Conservation (phyloP, 1,139 yeast species). For the Magnusiomyces suaveolens region DNA sequence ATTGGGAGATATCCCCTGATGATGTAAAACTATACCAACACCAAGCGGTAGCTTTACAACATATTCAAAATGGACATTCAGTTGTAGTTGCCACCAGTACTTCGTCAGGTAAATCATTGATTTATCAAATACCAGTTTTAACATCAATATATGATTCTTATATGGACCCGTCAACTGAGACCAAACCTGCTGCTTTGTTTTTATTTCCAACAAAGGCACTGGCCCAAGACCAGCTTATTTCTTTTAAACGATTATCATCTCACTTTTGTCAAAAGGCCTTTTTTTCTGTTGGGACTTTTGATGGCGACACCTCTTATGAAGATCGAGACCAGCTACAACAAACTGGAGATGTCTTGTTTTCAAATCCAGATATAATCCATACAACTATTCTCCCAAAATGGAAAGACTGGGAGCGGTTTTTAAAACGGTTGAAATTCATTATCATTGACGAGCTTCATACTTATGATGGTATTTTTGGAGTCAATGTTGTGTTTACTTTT, state of each 20-base stretch:
- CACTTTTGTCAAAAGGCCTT: slow-evolving; percentile 20
- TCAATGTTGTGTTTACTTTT: slow-evolving; percentile 80
- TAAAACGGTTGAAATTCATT: slow-evolving; percentile 54
- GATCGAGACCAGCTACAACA: slow-evolving; percentile 46
- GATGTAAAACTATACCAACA: slow-evolving; percentile 54
- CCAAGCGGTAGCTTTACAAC: slow-evolving; percentile 66
- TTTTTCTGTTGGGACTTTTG: slow-evolving; percentile 65
- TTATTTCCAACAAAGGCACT: slow-evolving; percentile 94
- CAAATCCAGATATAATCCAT: slow-evolving; percentile 93
- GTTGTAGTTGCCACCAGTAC: slow-evolving; percentile 88
- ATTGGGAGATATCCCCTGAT: slow-evolving; percentile 31
- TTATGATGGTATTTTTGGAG: slow-evolving; percentile 84
- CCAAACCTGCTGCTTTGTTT: slow-evolving; percentile 65
- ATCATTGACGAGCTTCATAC: slow-evolving; percentile 85
- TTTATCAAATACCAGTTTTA: slow-evolving; percentile 80
- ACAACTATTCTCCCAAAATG: slow-evolving; percentile 61
- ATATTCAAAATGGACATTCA: slow-evolving; percentile 45
- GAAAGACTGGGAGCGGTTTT: slow-evolving; percentile 59
- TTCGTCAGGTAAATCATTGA: slow-evolving; percentile 87
- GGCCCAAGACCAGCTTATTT: slow-evolving; percentile 90
- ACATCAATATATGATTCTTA: slow-evolving; percentile 33
- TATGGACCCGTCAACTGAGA: background rate
- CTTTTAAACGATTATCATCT: slow-evolving; percentile 51
- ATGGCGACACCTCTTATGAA: slow-evolving; percentile 74
- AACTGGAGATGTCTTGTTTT: slow-evolving; percentile 69